Percentiles rank a stretch among this genome's conserved stretches.
Conservation (phyloP, 2,329 filamentous ascomycete species). For the Blastomyces emzantsi region DNA sequence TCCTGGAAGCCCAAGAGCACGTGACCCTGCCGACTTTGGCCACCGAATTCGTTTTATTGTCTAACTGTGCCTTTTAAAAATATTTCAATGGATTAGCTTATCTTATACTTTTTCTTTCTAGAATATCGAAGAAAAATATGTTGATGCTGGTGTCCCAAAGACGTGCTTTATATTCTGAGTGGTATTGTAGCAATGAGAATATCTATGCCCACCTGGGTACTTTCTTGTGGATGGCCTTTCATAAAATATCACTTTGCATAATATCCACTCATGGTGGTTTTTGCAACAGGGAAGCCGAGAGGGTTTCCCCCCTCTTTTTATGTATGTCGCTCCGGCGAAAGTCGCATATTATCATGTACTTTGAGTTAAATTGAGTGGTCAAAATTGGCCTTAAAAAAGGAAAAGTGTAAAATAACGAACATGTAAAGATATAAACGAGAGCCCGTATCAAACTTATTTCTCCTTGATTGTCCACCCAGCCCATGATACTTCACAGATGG, state of each 20-base stretch:
- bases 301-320: background rate
- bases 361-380: background rate
- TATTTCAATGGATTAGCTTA: too few relatives aligned
- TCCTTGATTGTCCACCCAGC: background rate
- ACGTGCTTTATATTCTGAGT: too few relatives aligned
- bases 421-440: background rate
- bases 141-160: too few relatives aligned
- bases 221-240: too few relatives aligned
- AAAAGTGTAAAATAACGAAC: background rate
- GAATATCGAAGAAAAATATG: too few relatives aligned
- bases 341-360: background rate
- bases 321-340: background rate
- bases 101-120: too few relatives aligned
- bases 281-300: background rate
- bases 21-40: background rate
- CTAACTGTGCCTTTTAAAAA: too few relatives aligned
- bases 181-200: background rate
- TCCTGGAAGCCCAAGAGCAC: background rate
- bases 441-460: background rate
- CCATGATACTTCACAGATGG: background rate
- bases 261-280: background rate
- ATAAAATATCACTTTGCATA: background rate
- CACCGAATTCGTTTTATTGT: background rate
- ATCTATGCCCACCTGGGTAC: too few relatives aligned
- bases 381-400: background rate